Evolutionary conservation across 2,329 filamentous ascomycete genomes (phyloP).

Genomic region (Bipolaris oryzae): DNA sequence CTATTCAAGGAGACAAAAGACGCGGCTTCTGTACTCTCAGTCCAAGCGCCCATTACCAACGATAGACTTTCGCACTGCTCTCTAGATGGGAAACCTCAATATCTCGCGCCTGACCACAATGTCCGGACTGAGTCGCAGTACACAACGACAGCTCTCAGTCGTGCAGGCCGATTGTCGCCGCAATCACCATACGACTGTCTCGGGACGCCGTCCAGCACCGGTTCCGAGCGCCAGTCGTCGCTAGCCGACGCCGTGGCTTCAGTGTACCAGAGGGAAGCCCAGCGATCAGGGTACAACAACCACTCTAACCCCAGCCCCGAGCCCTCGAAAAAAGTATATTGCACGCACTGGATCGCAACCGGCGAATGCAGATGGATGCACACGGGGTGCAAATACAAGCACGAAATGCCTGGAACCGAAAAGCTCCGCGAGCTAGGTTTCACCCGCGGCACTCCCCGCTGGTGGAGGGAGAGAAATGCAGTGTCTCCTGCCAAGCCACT

Average conservation of each 20-base stretch:
- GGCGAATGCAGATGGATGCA: slow-evolving; percentile 85
- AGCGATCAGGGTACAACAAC: slow-evolving; percentile 43
- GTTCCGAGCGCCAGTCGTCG: slow-evolving; percentile 6
- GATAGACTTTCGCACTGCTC: neutral
- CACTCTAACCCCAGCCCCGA: slow-evolving; percentile 51
- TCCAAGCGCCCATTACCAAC: slow-evolving; percentile 10
- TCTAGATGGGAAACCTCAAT: slow-evolving; percentile 5
- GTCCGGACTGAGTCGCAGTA: slow-evolving; percentile 10
- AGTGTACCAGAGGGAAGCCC: slow-evolving; percentile 34
- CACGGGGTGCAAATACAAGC: slow-evolving; percentile 86
- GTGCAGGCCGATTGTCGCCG: neutral
- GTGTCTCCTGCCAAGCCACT: slow-evolving; percentile 20
- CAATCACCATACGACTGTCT: neutral
- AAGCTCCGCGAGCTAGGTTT: slow-evolving; percentile 75
- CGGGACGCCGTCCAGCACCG: neutral
- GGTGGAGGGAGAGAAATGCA: slow-evolving; percentile 60
- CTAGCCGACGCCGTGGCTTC: slow-evolving; percentile 35
- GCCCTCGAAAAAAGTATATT: slow-evolving; percentile 70
- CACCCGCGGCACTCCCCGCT: slow-evolving; percentile 56
- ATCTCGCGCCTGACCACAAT: slow-evolving; percentile 29
- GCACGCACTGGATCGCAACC: slow-evolving; percentile 87
- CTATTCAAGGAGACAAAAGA: slow-evolving; percentile 25
- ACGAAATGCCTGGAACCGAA: slow-evolving; percentile 80
- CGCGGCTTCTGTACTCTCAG: slow-evolving; percentile 11
- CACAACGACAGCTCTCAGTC: neutral